A percentile compares a stretch with the other conserved stretches of the same genome.
Conservation (phyloP, 2,329 filamentous ascomycete genomes). For the Cordyceps militaris region DNA sequence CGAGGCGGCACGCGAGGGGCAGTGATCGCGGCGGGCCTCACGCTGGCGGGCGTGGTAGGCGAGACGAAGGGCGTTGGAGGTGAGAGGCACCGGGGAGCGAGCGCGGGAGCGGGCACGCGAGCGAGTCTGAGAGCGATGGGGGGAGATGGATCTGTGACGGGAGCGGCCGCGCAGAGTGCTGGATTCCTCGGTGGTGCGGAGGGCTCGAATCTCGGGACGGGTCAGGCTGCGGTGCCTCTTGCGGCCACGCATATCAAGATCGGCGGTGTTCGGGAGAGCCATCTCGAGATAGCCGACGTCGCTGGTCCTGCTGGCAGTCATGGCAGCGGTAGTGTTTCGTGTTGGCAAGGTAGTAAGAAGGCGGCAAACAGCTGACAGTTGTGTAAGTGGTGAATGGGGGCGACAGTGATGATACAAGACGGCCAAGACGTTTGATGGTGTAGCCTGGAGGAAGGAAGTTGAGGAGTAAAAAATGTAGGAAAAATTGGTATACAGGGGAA, state of each 20-base stretch:
- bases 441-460: neutral
- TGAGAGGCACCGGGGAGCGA: constrained; percentile 26
- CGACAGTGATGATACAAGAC: neutral
- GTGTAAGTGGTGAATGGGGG: constrained; percentile 5
- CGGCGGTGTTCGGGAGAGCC: neutral
- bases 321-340: neutral
- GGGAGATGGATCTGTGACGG: constrained; percentile 33
- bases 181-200: constrained; percentile 33
- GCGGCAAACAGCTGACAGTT: neutral
- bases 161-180: constrained; percentile 37
- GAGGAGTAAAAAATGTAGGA: neutral
- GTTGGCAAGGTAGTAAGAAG: neutral
- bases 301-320: neutral
- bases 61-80: constrained; percentile 36
- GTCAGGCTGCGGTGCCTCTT: constrained; percentile 34
- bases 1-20: constrained; percentile 32
- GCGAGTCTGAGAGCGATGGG: constrained; percentile 21
- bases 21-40: constrained; percentile 37
- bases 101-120: constrained; percentile 27
- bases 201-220: constrained; percentile 24
- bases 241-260: constrained; percentile 27
- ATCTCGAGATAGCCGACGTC: constrained; percentile 10
- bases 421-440: neutral
- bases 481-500: neutral
- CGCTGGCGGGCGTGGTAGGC: constrained; percentile 33